Conservation (phyloP, 768 basidiomycete species). For the Termitomyces bulborhizus region DNA sequence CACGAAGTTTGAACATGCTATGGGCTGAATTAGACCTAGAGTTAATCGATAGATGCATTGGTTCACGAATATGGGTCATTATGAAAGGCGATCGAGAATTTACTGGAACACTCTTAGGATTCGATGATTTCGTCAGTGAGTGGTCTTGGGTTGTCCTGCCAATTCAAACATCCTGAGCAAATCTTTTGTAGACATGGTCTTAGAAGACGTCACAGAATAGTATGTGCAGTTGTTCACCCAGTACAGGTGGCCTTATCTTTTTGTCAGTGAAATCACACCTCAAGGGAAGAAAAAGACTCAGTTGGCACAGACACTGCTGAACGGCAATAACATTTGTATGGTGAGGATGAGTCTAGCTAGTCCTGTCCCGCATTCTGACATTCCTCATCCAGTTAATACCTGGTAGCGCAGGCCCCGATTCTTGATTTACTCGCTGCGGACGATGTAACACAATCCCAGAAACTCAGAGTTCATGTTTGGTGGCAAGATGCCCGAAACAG, state of each 20-base stretch:
- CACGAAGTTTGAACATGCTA: neutral
- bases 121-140: constrained; percentile 99
- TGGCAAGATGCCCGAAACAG: neutral
- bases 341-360: constrained; percentile 34
- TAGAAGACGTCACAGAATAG: constrained; percentile 98
- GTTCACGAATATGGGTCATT: constrained; percentile 95
- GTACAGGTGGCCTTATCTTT: neutral
- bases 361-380: neutral
- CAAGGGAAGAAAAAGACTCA: constrained; percentile 76
- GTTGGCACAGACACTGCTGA: constrained; percentile 82
- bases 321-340: constrained; percentile 97
- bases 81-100: constrained; percentile 99
- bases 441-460: neutral
- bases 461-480: neutral
- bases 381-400: constrained; percentile 50
- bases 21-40: constrained; percentile 39
- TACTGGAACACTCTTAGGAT: constrained; percentile 89
- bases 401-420: constrained; percentile 62
- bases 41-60: constrained; percentile 95
- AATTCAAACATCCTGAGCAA: neutral
- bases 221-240: constrained; percentile 33
- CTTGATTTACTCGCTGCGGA: neutral
- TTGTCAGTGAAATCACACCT: constrained; percentile 73
- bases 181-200: constrained; percentile 66
- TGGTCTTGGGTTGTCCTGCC: constrained; percentile 21